Evolutionary conservation across 129 eudicot genomes (phyloP).

Genomic region (Tagetes erecta): DNA sequence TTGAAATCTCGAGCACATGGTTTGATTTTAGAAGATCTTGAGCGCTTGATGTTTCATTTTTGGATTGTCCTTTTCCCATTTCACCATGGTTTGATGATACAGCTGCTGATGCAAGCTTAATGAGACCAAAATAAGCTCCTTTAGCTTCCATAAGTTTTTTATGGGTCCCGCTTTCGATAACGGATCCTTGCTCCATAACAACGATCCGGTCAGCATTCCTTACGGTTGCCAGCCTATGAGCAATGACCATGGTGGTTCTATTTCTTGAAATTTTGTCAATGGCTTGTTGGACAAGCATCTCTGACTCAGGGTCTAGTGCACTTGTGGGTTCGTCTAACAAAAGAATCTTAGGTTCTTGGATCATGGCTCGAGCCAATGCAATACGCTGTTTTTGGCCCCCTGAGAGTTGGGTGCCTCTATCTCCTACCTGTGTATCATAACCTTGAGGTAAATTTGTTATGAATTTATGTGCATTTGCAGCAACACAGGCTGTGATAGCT

Average conservation of each 20-base stretch:
- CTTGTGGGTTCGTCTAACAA: slow-evolving; percentile 84
- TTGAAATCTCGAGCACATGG: slow-evolving; percentile 48
- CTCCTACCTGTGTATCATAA: slow-evolving; percentile 81
- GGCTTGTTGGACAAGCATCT: slow-evolving; percentile 67
- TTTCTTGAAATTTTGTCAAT: slow-evolving; percentile 67
- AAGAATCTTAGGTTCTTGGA: slow-evolving; percentile 78
- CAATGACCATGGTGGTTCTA: slow-evolving; percentile 79
- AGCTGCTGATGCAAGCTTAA: slow-evolving; percentile 69
- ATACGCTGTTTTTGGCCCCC: slow-evolving; percentile 86
- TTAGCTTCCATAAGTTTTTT: slow-evolving; percentile 58
- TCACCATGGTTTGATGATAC: slow-evolving; percentile 36
- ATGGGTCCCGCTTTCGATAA: slow-evolving; percentile 71
- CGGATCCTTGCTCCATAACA: slow-evolving; percentile 71
- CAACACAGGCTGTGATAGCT: slow-evolving; percentile 61
- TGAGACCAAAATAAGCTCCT: slow-evolving; percentile 65
- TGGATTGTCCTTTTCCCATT: slow-evolving; percentile 6
- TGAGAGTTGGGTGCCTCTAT: slow-evolving; percentile 77
- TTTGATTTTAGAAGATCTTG: slow-evolving; percentile 47
- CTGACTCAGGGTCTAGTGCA: slow-evolving; percentile 80
- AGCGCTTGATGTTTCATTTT: slow-evolving; percentile 30
- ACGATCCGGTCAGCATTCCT: slow-evolving; percentile 66
- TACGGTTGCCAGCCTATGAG: slow-evolving; percentile 83
- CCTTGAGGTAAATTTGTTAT: slow-evolving; percentile 63
- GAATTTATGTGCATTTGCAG: slow-evolving; percentile 79
- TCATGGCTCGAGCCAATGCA: slow-evolving; percentile 86